A percentile compares a stretch with the other conserved stretches of the same genome.
Evolutionary conservation across 192 early-diverging fungal species (phyloP).

Genomic region (Linnemannia elongata): DNA sequence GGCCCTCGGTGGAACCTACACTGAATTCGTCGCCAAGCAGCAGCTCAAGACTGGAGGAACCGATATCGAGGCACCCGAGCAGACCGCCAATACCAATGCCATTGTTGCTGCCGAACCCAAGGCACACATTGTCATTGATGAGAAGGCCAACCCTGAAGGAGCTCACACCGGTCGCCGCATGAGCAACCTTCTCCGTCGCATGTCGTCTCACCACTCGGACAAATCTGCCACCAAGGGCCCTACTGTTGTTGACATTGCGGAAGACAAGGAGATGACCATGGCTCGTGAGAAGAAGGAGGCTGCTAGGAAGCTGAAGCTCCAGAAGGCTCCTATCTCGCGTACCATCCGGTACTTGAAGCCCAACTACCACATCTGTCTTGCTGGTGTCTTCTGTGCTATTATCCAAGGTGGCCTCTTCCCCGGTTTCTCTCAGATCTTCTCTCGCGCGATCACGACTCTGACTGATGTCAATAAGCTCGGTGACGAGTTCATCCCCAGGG

Average conservation of each 20-base stretch:
- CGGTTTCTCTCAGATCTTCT: slow-evolving; percentile 76
- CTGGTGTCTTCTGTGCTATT: slow-evolving; percentile 66
- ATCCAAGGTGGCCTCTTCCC: slow-evolving; percentile 77
- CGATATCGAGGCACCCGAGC: slow-evolving; percentile 45
- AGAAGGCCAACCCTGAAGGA: slow-evolving; percentile 20
- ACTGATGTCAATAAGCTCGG: slow-evolving; percentile 50
- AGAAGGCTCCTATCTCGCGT: slow-evolving; percentile 47
- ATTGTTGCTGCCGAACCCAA: background rate
- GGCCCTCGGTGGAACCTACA: slow-evolving; percentile 70
- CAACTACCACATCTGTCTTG: slow-evolving; percentile 41
- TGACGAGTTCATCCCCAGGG: slow-evolving; percentile 23
- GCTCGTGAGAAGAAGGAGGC: slow-evolving; percentile 48
- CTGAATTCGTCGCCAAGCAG: slow-evolving; percentile 76
- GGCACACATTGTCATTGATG: slow-evolving; percentile 38
- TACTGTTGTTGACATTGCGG: slow-evolving; percentile 19
- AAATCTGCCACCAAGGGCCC: slow-evolving; percentile 35
- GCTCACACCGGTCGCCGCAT: slow-evolving; percentile 36
- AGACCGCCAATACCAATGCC: background rate
- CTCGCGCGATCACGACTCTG: slow-evolving; percentile 51
- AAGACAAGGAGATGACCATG: slow-evolving; percentile 20
- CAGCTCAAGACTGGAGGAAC: slow-evolving; percentile 64
- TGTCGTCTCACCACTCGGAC: slow-evolving; percentile 44
- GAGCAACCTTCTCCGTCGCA: slow-evolving; percentile 46
- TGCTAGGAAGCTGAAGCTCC: slow-evolving; percentile 37
- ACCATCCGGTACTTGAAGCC: slow-evolving; percentile 23